Evolutionary conservation across 176 grass and related monocot species (phyloP).

Genomic region (Alopecurus myosuroides): DNA sequence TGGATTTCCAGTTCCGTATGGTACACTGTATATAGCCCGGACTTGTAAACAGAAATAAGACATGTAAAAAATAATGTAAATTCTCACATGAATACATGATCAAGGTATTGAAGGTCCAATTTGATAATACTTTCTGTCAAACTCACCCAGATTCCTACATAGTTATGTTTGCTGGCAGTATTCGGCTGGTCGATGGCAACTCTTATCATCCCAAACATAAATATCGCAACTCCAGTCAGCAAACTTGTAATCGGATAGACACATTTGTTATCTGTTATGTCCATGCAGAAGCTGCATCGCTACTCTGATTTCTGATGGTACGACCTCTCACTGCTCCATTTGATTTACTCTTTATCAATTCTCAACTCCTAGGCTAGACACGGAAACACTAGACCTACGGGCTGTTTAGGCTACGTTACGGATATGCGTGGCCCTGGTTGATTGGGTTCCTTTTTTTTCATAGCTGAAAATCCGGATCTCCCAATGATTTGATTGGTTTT

Average conservation of each 20-base stretch:
- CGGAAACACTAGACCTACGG: too few relatives aligned
- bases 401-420: too few relatives aligned
- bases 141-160: too few relatives aligned
- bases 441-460: too few relatives aligned
- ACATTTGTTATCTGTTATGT: background rate
- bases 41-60: slow-evolving; percentile 46
- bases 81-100: background rate
- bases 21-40: slow-evolving; percentile 54
- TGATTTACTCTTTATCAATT: background rate
- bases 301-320: background rate
- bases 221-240: background rate
- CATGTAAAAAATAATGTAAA: slow-evolving; percentile 17
- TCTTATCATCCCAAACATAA: too few relatives aligned
- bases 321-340: background rate
- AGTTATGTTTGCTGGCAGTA: background rate
- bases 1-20: slow-evolving; percentile 36
- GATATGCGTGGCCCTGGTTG: too few relatives aligned
- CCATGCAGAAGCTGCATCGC: background rate
- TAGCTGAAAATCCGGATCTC: too few relatives aligned
- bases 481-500: too few relatives aligned
- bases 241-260: background rate
- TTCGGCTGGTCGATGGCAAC: too few relatives aligned
- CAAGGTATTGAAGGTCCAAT: slow-evolving; percentile 1
- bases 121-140: too few relatives aligned
- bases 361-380: too few relatives aligned